phyloP scores from a whole-genome alignment of 1,284 basidiomycete species.

The Cystobasidium pallidum region DNA sequence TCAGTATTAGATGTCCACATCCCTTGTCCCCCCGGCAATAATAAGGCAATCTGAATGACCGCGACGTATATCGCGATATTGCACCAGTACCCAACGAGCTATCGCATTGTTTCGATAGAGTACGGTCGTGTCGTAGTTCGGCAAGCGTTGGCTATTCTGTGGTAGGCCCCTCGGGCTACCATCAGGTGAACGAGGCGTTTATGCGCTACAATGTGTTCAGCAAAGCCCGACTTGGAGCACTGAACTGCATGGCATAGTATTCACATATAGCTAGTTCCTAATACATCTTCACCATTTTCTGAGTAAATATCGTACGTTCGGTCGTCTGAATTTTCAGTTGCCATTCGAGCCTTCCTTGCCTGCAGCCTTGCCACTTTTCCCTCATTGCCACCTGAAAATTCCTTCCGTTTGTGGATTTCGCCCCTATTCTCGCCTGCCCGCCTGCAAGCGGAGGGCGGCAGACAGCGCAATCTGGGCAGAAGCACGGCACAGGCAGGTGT shows the following conservation, averaged over 20 bases:
- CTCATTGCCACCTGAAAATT: not conserved
- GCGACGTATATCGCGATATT: not conserved
- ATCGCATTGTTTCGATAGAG: too few species aligned
- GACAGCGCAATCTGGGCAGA: too few species aligned
- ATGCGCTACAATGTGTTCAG: too few species aligned
- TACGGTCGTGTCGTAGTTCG: too few species aligned
- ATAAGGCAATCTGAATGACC: not conserved
- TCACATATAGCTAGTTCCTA: too few species aligned
- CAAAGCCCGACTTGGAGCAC: too few species aligned
- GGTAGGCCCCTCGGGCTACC: too few species aligned
- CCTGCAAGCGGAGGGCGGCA: not conserved
- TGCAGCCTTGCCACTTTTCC: not conserved
- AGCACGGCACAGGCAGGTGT: too few species aligned
- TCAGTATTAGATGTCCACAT: not conserved
- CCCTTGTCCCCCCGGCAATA: not conserved
- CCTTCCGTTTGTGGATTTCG: not conserved
- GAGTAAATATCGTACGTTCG: not conserved
- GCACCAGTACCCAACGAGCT: too few species aligned
- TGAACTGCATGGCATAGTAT: too few species aligned
- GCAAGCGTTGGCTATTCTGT: too few species aligned
- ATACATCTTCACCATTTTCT: not conserved
- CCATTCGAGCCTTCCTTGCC: not conserved
- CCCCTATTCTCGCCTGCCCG: slow-evolving; percentile 3
- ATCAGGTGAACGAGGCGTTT: too few species aligned
- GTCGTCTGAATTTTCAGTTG: not conserved